Conservation (phyloP, 2,329 filamentous ascomycete species). For the Ceratocystis ficicola region DNA sequence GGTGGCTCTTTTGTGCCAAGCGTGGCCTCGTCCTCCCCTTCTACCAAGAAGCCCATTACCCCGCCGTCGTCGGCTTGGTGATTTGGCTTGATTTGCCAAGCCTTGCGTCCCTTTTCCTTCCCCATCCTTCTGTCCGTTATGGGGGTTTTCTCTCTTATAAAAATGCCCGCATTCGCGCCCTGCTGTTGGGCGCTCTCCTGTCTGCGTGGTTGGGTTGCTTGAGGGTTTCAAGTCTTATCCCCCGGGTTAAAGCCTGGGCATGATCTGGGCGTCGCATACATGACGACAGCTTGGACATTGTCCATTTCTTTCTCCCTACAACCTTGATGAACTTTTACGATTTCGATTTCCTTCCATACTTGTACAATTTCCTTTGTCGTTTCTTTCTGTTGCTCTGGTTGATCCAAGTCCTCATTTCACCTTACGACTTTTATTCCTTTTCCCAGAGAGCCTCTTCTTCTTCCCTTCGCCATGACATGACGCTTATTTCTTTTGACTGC, state of each 20-base stretch:
- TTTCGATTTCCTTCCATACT: background rate
- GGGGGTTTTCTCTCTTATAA: background rate
- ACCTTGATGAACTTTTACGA: slow-evolving; percentile 11
- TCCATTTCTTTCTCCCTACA: background rate
- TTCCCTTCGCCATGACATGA: background rate
- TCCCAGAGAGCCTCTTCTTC: background rate
- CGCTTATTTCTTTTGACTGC: background rate
- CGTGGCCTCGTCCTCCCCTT: background rate
- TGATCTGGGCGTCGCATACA: background rate
- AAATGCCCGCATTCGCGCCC: background rate
- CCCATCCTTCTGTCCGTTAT: too few species aligned
- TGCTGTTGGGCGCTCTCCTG: background rate
- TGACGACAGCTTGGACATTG: background rate
- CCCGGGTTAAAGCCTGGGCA: background rate
- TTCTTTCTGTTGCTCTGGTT: background rate
- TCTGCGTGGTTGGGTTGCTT: background rate
- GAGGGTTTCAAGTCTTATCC: background rate
- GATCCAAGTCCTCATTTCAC: background rate
- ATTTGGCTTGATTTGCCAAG: background rate
- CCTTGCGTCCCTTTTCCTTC: background rate
- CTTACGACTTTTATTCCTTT: background rate
- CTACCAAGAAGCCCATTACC: slow-evolving; percentile 2
- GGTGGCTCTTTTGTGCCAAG: slow-evolving; percentile 7
- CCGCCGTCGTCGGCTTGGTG: slow-evolving; percentile 9
- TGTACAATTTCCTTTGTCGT: slow-evolving; percentile 4